Percentiles rank a stretch among this genome's conserved stretches.
Conservation (phyloP, 768 basidiomycete species). For the Coprinopsis marcescibilis region DNA sequence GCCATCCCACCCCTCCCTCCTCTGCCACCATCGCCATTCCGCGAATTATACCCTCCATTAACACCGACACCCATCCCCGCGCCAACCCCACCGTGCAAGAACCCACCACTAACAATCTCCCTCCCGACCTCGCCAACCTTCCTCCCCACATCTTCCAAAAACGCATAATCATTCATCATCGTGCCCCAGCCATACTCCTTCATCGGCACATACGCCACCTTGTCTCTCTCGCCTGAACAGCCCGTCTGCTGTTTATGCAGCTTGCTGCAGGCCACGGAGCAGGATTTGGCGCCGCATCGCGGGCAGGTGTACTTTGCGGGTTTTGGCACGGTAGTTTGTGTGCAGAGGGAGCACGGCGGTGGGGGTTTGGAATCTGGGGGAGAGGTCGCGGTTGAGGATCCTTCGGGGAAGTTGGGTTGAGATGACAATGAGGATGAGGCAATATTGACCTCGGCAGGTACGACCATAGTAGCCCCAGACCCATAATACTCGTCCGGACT, state of each 20-base stretch:
- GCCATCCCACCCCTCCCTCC: constrained; percentile 22
- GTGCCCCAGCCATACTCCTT: constrained; percentile 79
- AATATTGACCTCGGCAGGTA: too few species aligned
- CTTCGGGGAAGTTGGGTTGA: background rate
- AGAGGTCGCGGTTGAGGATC: background rate
- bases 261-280: constrained; percentile 63
- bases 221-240: constrained; percentile 72
- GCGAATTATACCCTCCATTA: too few species aligned
- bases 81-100: constrained; percentile 25
- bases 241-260: constrained; percentile 57
- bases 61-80: too few species aligned
- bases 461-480: too few species aligned
- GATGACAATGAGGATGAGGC: too few species aligned
- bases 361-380: background rate
- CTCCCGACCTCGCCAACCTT: constrained; percentile 69
- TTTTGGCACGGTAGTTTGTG: constrained; percentile 18
- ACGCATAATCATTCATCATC: constrained; percentile 87
- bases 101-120: constrained; percentile 62
- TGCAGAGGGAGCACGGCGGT: constrained; percentile 14
- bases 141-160: constrained; percentile 77
- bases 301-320: constrained; percentile 74
- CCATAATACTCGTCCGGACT: too few species aligned
- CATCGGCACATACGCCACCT: constrained; percentile 70
- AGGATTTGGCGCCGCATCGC: constrained; percentile 63
- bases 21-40: constrained; percentile 16